Base-by-base conservation (phyloP, 2,329 filamentous ascomycete genomes). In the Cercospora citrullina region DNA sequence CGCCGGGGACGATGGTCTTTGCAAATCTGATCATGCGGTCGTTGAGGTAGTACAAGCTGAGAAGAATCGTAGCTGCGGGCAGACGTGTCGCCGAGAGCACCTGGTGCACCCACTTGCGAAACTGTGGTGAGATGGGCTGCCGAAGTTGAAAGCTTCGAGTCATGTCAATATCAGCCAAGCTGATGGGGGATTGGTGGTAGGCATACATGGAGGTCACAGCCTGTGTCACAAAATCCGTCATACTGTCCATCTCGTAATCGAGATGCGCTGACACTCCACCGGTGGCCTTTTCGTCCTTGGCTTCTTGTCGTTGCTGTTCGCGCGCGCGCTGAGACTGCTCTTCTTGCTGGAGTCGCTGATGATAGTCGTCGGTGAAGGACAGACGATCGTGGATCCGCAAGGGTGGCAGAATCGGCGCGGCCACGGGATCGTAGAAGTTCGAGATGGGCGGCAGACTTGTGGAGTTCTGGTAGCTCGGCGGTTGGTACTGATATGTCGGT, bases 191-290 rank as follows among this genome's bases (percentile, higher is more conserved):
- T 77, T 79, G 79, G 78, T 84, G 83, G 77, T 85, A 81, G 72
- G 82, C 86, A 86, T 87, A 89, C 87, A 91, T 87, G 84, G 87
- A 86, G 80, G 90, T 85, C 69, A 93, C 89, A 89, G 94, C 96
- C 78, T 96, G 92, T 71, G 92, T 90, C 78, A 97, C 93, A 81
- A 96, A 97, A 79, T 96, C 93, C 71, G 93, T 91, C 94, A 97
- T 97, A 80, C 91, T 85, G 79, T 96, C 93, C 88, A 97, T 94
- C 81, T 97, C 93, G 80, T 97, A 97, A 84, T 97, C 94, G 81
- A 97, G 88, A 82, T 96, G 91, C 76, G 93, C 93, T 75, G 94
- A 95, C 45, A 97, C 94, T 75, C 94, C 94, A 79, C 94, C 93
- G 65, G 87, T 87, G n/a, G 87, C 82, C 79, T 89, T 89, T 73